A percentile compares a stretch with the other conserved stretches of the same genome.
Evolutionary conservation across 2,329 filamentous ascomycete species (phyloP).

Genomic region (Clonostachys rosea): DNA sequence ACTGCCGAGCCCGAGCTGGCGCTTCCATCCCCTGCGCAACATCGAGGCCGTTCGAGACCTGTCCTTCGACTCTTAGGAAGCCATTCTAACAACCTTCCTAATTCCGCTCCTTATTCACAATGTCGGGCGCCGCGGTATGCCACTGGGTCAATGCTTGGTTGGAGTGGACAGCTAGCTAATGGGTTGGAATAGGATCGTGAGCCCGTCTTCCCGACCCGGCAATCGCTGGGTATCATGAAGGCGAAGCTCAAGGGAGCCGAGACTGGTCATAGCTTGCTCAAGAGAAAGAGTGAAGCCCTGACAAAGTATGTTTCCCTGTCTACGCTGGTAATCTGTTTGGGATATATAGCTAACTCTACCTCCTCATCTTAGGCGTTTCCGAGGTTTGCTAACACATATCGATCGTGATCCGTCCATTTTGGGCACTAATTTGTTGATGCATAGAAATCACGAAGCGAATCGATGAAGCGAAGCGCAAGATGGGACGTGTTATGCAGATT

Average conservation of each 20-base stretch:
- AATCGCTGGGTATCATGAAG: slow-evolving; percentile 96
- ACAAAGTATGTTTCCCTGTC: slow-evolving; percentile 67
- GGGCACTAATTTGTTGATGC: background rate
- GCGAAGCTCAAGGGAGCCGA: slow-evolving; percentile 92
- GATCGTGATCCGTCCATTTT: slow-evolving; percentile 3
- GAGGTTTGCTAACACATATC: slow-evolving; percentile 49
- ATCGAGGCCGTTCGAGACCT: too few species aligned
- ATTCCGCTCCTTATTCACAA: slow-evolving; percentile 5
- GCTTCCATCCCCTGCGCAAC: too few species aligned
- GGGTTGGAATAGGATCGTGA: slow-evolving; percentile 70
- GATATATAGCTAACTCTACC: background rate
- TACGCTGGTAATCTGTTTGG: background rate
- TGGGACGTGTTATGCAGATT: slow-evolving; percentile 99
- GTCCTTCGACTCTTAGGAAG: too few species aligned
- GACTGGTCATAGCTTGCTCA: slow-evolving; percentile 88
- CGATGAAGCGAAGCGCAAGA: slow-evolving; percentile 98
- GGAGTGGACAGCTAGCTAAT: background rate
- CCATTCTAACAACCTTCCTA: too few species aligned
- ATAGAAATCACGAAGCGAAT: slow-evolving; percentile 93
- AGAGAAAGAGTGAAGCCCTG: slow-evolving; percentile 95
- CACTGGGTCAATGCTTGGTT: background rate
- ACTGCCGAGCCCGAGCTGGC: too few species aligned
- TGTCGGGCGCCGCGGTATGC: slow-evolving; percentile 34
- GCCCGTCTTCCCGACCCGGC: slow-evolving; percentile 94
- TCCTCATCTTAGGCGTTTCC: slow-evolving; percentile 64